Percentiles rank a stretch among this genome's conserved stretches.
Conservation (phyloP, 73 alveolate genomes). For the Diophrys appendiculata region DNA sequence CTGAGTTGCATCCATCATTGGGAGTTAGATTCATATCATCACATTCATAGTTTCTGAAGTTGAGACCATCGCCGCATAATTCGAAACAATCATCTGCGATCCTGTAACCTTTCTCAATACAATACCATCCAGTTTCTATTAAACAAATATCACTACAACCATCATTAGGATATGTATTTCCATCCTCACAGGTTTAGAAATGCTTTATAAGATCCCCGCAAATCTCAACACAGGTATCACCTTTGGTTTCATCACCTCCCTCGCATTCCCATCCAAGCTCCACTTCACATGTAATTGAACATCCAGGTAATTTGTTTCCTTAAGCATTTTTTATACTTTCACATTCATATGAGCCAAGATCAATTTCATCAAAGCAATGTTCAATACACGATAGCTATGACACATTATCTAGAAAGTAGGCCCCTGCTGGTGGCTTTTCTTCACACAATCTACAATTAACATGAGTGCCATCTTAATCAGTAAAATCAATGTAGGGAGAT, state of each 20-base stretch:
- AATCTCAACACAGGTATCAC: slow-evolving; percentile 17
- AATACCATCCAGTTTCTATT: slow-evolving; percentile 20
- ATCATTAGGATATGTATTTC: slow-evolving; percentile 31
- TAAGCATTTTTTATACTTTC: too few relatives aligned
- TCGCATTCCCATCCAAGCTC: slow-evolving; percentile 49
- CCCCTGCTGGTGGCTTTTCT: too few relatives aligned
- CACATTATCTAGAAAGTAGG: too few relatives aligned
- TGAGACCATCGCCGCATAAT: not conserved
- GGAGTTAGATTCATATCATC: not conserved
- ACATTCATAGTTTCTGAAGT: not conserved
- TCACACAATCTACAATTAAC: too few relatives aligned
- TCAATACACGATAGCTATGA: too few relatives aligned
- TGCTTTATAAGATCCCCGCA: not conserved
- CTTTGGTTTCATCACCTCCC: slow-evolving; percentile 8
- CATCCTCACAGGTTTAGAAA: slow-evolving; percentile 46
- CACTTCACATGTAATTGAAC: slow-evolving; percentile 6
- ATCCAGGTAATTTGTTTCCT: too few relatives aligned
- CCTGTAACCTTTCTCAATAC: slow-evolving; percentile 1
- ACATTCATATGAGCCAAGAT: too few relatives aligned
- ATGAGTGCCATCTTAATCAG: too few relatives aligned
- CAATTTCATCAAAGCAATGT: too few relatives aligned
- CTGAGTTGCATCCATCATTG: slow-evolving; percentile 5
- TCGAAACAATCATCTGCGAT: not conserved
- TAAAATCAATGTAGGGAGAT: too few relatives aligned
- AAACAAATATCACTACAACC: slow-evolving; percentile 27